These are phyloP conservation scores for Coemansia sp. DNA, from an alignment of 192 early-diverging fungal species.

Conservation along the genomic window DNA sequence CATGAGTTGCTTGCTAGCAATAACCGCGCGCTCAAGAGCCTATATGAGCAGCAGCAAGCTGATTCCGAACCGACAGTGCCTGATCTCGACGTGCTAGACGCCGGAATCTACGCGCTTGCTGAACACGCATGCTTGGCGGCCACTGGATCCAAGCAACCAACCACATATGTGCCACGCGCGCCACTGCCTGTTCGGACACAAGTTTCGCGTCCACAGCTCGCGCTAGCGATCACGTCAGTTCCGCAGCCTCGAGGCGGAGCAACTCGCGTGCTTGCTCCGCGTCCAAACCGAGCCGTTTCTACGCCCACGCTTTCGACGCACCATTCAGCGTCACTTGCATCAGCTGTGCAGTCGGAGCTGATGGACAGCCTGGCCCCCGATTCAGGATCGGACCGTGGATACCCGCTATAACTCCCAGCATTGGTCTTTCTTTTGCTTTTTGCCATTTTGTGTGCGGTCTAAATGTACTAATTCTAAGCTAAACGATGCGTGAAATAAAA, in stretches of 20 bases:
- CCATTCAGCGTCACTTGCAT: conserved; percentile 31
- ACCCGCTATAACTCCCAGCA: background rate
- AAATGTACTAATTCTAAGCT: background rate
- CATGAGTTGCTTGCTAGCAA: conserved; percentile 15
- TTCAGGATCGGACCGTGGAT: conserved; percentile 14
- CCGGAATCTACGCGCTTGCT: conserved; percentile 21
- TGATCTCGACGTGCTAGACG: conserved; percentile 10
- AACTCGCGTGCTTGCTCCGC: background rate
- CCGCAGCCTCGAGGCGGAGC: background rate
- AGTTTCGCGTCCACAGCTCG: background rate
- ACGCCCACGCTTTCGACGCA: conserved; percentile 34
- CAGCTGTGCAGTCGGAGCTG: conserved; percentile 23
- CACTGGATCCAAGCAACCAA: conserved; percentile 16
- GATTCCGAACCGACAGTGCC: background rate
- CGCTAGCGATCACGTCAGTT: background rate
- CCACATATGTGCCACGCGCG: conserved; percentile 19
- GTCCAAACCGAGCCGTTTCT: conserved; percentile 28
- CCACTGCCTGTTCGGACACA: background rate
- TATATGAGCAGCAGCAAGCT: conserved; percentile 9
- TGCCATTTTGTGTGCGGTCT: background rate
- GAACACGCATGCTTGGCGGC: conserved; percentile 34
- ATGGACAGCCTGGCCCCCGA: conserved; percentile 12
- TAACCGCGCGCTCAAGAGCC: conserved; percentile 7
- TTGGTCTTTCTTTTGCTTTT: background rate
- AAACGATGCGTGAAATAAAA: background rate